phyloP scores from a whole-genome alignment of 164 flowering plant species.

The Buxus sempervirens region DNA sequence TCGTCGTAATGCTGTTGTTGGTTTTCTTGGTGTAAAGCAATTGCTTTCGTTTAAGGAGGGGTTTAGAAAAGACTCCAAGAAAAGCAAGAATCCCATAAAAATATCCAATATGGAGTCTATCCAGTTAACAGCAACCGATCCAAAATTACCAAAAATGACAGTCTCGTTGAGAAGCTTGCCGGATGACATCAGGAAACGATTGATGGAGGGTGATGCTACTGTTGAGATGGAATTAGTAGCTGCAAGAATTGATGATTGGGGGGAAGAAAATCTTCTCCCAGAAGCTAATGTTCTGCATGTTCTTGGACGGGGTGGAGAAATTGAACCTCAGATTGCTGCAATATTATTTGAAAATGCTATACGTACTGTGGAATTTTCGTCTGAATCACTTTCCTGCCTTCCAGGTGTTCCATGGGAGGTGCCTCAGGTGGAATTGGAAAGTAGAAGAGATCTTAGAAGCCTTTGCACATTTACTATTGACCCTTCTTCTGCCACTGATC shows the following conservation, averaged over 20 bases:
- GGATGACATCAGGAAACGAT: conserved; percentile 50
- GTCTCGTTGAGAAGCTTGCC: conserved; percentile 57
- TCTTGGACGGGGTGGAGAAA: conserved; percentile 76
- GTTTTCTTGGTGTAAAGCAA: conserved; percentile 61
- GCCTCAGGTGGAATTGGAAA: conserved; percentile 50
- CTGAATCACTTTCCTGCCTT: conserved; percentile 68
- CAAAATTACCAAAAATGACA: conserved; percentile 70
- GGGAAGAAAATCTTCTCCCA: conserved; percentile 58
- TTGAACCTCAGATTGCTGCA: conserved; percentile 67
- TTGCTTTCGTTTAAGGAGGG: conserved; percentile 39
- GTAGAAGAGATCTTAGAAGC: conserved; percentile 70
- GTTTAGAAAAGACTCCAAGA: conserved; percentile 31
- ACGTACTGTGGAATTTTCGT: conserved; percentile 52
- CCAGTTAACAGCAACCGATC: conserved; percentile 59
- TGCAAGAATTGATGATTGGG: conserved; percentile 67
- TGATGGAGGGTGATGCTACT: conserved; percentile 51
- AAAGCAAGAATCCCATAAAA: conserved; percentile 20
- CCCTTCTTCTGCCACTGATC: conserved; percentile 76
- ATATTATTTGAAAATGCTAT: conserved; percentile 76
- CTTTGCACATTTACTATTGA: conserved; percentile 86
- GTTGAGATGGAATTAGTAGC: conserved; percentile 76
- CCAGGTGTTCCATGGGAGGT: conserved; percentile 68
- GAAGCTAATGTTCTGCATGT: conserved; percentile 46
- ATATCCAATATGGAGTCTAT: conserved; percentile 38
- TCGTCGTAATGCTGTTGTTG: conserved; percentile 67